phyloP scores from a whole-genome alignment of 2,329 filamentous ascomycete genomes.

The Aaosphaeria pasadenensis region DNA sequence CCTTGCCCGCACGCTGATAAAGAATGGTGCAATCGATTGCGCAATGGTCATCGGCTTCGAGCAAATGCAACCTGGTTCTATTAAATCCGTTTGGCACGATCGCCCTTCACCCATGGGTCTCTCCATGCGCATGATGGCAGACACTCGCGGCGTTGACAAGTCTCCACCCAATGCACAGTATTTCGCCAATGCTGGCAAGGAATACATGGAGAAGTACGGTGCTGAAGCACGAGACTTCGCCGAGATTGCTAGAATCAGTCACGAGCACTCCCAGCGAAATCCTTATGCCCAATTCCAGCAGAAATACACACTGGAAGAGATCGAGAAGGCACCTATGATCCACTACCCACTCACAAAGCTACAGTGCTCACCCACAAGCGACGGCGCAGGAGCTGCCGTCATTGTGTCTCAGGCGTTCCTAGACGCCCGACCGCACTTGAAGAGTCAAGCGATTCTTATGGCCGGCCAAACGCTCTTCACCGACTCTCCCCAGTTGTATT shows the following conservation, averaged over 20 bases:
- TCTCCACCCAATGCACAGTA: slow-evolving; percentile 84
- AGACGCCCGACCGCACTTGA: slow-evolving; percentile 75
- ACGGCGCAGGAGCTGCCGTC: slow-evolving; percentile 84
- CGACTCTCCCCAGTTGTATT: slow-evolving; percentile 77
- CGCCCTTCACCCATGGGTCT: slow-evolving; percentile 74
- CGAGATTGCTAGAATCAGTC: slow-evolving; percentile 88
- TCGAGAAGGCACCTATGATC: slow-evolving; percentile 73
- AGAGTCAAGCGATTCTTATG: slow-evolving; percentile 75
- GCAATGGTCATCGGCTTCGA: slow-evolving; percentile 91
- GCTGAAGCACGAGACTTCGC: slow-evolving; percentile 83
- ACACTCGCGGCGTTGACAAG: slow-evolving; percentile 73
- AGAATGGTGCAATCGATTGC: slow-evolving; percentile 77
- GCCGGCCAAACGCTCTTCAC: slow-evolving; percentile 83
- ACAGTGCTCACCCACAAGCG: slow-evolving; percentile 92
- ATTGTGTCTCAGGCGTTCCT: slow-evolving; percentile 87
- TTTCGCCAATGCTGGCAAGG: slow-evolving; percentile 88
- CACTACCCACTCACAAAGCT: slow-evolving; percentile 87
- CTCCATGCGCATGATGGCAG: slow-evolving; percentile 73
- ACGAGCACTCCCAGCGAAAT: slow-evolving; percentile 83
- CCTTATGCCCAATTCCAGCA: slow-evolving; percentile 94
- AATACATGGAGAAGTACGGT: slow-evolving; percentile 94
- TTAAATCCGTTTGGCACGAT: slow-evolving; percentile 79
- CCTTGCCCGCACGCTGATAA: slow-evolving; percentile 75
- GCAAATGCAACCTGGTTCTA: slow-evolving; percentile 89
- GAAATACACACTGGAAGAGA: slow-evolving; percentile 81